Base-by-base conservation (phyloP, 2,329 filamentous ascomycete genomes). In the Ambrosiella beaveri region DNA sequence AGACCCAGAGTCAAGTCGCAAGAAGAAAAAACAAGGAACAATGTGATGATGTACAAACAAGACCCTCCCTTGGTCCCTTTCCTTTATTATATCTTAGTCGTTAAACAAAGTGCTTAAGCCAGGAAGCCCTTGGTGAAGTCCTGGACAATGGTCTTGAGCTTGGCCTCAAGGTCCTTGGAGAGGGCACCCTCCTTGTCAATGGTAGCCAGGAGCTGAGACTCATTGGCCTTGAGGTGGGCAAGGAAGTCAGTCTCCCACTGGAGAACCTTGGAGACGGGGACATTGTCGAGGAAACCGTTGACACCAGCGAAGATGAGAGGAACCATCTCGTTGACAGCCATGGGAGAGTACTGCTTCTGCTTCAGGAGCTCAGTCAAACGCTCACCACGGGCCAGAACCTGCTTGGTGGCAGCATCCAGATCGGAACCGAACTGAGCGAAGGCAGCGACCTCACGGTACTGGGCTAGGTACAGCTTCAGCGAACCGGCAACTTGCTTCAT, bases 401-500 rank as follows among this genome's bases (percentile, higher is more conserved):
- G 93, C 85, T 96, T 97, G 75, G 93, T 98, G 66, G 93, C 83
- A 68, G 93, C 93, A 78, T 98, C 93, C 67, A 98, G 80, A 81
- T 98, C 93, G 71, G 93, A 98, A 85, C 93, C 93, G 83, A 98
- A 98, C 79, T 98, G 93, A 68, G 93, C 91, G 77, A 98, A 98
- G 68, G 93, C 93, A 70, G 93, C 93, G 64, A 98, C 93, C 77
- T 98, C 93, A 93, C 93, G 93, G 84, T 98, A 98, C 80, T 98
- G 93, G 69, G 93, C 93, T 86, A 98, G 88, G 89, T 97, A 98
- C 68, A 98, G 89, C 85, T 98, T 98, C 71, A 98, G 81, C 67
- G 91, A 97, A 83, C 93, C 93, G 70, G 93, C 93, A 68, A 98
- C 93, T 82, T 98, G 93, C 85, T 98, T 98, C 93, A 98, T 98